Evolutionary conservation across 2,329 filamentous ascomycete species (phyloP), one percentile per base, ranked within the genome.

Genomic region (Pseudopyricularia javanii): DNA sequence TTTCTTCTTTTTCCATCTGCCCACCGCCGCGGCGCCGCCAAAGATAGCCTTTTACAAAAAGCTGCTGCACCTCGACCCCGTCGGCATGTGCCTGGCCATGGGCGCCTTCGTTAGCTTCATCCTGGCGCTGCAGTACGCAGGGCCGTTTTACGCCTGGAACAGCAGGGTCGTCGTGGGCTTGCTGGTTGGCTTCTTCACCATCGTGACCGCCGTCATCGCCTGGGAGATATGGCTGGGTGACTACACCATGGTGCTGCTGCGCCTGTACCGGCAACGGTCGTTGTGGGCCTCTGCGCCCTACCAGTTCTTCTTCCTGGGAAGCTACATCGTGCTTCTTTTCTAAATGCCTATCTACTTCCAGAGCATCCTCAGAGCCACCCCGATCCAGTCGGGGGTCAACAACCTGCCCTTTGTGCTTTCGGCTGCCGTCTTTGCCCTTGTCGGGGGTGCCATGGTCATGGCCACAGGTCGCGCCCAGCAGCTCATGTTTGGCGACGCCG

Each of bases 261-360:
- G 67, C 3, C 68, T 74, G 47, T 64, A 74, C 54, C 61, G 58
- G 53, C 65, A 73, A 53, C 67, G 69, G 14, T 8, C 37, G 4
- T 17, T 43, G 3, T n/a, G 3, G 17, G n/a, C 7, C 4, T 9
- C 22, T n/a, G 17, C n/a, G 8, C n/a, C n/a, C n/a, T n/a, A n/a
- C n/a, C n/a, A n/a, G n/a, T n/a, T n/a, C n/a, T n/a, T n/a, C n/a
- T n/a, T n/a, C n/a, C n/a, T n/a, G n/a, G n/a, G n/a, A n/a, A n/a
- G n/a, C n/a, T 20, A 17, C n/a, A 17, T 43, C 14, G 22, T 43
- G n/a, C 7, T 43, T 20, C 63, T 74, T n/a, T n/a, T n/a, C n/a
- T n/a, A 73, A 55, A 62, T 76, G 7, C 74, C 75, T 2, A 66
- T 76, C 55, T 78, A 74, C 66, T 76, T 79, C 62, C 72, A 79